Evolutionary conservation across 306 rosid genomes (phyloP), one percentile per base, ranked within the genome.

Genomic region (Cyamopsis tetragonoloba): DNA sequence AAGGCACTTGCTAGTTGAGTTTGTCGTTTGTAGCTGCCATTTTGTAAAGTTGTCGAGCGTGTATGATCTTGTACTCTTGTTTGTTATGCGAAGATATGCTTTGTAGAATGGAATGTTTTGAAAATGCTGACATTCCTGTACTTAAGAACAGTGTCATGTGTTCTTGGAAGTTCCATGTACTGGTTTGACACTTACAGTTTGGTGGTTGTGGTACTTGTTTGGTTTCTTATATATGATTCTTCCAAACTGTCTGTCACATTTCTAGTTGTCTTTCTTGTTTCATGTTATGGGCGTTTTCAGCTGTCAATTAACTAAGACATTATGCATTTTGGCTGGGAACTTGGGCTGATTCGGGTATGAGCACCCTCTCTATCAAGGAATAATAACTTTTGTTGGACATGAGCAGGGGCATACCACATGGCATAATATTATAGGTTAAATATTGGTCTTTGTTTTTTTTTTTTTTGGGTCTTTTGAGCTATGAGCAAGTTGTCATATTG

Each of bases 11-110:
- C 46, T 44, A 18, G 35, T 37, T 62, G 54, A 24, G 53, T n/a
- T n/a, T n/a, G n/a, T n/a, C n/a, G 70, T 61, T 30, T 35, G 64
- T 38, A 31, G 77, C 60, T 75, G 43, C 81, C 38, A 20, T 28
- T 28, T 56, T 49, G 20, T 5, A 58, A 73, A 74, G 77, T 79
- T 72, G 31, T 71, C 65, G 13, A 61, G 76, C 41, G 51, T 54
- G 69, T 32, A 51, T 34, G 38, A 1, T 34, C 7, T 11, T 11
- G 3, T 3, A 5, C 30, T 30, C 9, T 57, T 32, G 38, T 55
- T 48, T 62, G 10, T 37, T 7, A 5, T 3, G 19, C 9, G 18
- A 68, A 6, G 57, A 42, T n/a, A n/a, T 73, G 27, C 22, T 73
- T 55, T 55, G 50, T 68, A 3, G 73, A 41, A 48, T 24, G 44